phyloP scores from a whole-genome alignment of 805 yeast species.

The Candida incommunis region DNA sequence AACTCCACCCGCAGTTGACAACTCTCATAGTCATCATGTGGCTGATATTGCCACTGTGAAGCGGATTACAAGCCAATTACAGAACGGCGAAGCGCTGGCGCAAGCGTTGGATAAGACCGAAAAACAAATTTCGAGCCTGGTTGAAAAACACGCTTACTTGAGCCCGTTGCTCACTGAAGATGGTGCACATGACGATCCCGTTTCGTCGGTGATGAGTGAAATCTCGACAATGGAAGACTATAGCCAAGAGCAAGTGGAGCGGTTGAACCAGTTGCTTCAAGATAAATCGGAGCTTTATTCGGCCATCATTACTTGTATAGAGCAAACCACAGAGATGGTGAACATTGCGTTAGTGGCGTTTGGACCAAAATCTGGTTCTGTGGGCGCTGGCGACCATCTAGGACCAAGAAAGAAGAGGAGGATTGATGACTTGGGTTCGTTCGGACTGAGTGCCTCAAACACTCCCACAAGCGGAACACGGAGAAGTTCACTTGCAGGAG shows the following conservation, averaged over 20 bases:
- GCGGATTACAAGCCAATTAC: neutral
- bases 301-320: neutral
- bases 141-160: neutral
- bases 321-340: neutral
- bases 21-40: neutral
- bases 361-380: neutral
- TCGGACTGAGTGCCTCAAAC: no score
- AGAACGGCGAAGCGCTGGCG: slow-evolving; percentile 1
- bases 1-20: neutral
- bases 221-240: neutral
- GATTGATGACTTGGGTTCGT: neutral
- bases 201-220: neutral
- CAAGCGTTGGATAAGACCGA: neutral
- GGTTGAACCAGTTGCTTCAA: neutral
- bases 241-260: neutral
- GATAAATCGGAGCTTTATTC: neutral
- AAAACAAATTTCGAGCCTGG: neutral
- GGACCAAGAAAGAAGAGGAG: neutral
- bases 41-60: neutral
- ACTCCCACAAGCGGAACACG: no score
- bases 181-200: neutral
- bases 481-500: no score
- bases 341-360: neutral
- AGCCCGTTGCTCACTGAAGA: neutral
- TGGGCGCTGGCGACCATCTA: neutral